Percentiles rank a stretch among this genome's conserved stretches.
Conservation (phyloP, 768 basidiomycete genomes). For the Auriscalpium microsporum region DNA sequence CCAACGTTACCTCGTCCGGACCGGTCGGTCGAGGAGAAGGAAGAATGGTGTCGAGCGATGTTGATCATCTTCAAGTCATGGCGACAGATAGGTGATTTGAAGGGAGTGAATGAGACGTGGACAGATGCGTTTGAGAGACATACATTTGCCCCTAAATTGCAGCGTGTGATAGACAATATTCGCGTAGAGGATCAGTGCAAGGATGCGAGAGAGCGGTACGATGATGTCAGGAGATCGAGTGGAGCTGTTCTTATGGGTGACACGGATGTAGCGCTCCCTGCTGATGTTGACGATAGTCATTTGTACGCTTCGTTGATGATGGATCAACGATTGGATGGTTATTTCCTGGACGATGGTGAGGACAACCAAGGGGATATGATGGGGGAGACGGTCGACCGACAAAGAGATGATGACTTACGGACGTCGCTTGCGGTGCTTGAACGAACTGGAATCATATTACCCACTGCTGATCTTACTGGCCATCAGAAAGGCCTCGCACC, state of each 20-base stretch:
- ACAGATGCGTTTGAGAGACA: neutral
- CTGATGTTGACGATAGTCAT: neutral
- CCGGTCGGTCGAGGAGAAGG: neutral
- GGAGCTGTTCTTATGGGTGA: neutral
- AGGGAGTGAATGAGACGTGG: neutral
- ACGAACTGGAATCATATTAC: too few relatives aligned
- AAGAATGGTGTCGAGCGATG: constrained; percentile 28
- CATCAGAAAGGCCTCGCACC: too few relatives aligned
- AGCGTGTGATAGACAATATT: neutral
- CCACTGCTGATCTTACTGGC: too few relatives aligned
- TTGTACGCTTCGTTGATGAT: too few relatives aligned
- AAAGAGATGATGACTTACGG: too few relatives aligned
- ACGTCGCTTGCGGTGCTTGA: too few relatives aligned
- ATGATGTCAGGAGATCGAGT: neutral
- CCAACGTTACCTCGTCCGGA: constrained; percentile 2
- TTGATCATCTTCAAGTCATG: constrained; percentile 37
- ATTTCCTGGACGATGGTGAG: too few relatives aligned
- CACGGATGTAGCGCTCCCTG: neutral
- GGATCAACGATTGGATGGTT: too few relatives aligned
- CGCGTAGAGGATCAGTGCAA: neutral
- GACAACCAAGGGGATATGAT: too few relatives aligned
- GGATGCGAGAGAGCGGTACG: neutral
- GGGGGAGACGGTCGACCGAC: too few relatives aligned
- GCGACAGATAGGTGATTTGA: constrained; percentile 10
- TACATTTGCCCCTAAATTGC: neutral